These are phyloP conservation scores for Lactifluus pinguis DNA, from an alignment of 768 basidiomycete genomes.

Conservation along the genomic window DNA sequence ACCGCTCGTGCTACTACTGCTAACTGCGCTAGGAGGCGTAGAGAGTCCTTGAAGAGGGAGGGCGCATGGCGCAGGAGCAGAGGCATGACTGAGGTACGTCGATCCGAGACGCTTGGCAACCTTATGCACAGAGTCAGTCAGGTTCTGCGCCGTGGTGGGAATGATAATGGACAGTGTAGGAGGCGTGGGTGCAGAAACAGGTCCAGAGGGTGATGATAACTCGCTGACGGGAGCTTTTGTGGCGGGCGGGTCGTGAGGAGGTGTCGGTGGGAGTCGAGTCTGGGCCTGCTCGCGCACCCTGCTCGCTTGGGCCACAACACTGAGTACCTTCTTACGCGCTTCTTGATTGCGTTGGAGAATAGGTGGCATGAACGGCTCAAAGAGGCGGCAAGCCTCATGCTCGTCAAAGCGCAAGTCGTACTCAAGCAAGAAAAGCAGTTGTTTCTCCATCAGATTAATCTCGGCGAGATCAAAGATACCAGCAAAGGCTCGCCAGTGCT, in stretches of 20 bases:
- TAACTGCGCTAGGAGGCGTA: constrained; percentile 11
- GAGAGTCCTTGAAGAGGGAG: constrained; percentile 1
- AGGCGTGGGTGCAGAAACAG: background rate
- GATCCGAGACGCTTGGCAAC: constrained; percentile 50
- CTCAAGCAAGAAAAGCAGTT: constrained; percentile 86
- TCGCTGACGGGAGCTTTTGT: background rate
- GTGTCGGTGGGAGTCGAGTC: constrained; percentile 35
- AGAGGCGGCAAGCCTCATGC: constrained; percentile 54
- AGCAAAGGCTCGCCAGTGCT: constrained; percentile 82
- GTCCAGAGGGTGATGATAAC: background rate
- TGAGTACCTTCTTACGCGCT: constrained; percentile 45
- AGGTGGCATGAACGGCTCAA: constrained; percentile 55
- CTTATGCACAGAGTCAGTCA: constrained; percentile 48
- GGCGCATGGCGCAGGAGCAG: constrained; percentile 11
- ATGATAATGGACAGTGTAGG: constrained; percentile 22
- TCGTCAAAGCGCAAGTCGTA: constrained; percentile 90
- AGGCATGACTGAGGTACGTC: constrained; percentile 27
- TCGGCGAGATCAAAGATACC: constrained; percentile 65
- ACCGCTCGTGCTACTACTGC: constrained; percentile 16
- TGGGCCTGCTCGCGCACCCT: constrained; percentile 43
- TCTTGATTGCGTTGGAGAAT: constrained; percentile 26
- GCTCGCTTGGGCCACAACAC: constrained; percentile 44
- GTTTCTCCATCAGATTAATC: constrained; percentile 96
- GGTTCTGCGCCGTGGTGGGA: constrained; percentile 21
- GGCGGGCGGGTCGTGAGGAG: constrained; percentile 29